These are phyloP conservation scores for Clonostachys chloroleuca DNA, from an alignment of 2,329 filamentous ascomycete species.

Conservation along the genomic window DNA sequence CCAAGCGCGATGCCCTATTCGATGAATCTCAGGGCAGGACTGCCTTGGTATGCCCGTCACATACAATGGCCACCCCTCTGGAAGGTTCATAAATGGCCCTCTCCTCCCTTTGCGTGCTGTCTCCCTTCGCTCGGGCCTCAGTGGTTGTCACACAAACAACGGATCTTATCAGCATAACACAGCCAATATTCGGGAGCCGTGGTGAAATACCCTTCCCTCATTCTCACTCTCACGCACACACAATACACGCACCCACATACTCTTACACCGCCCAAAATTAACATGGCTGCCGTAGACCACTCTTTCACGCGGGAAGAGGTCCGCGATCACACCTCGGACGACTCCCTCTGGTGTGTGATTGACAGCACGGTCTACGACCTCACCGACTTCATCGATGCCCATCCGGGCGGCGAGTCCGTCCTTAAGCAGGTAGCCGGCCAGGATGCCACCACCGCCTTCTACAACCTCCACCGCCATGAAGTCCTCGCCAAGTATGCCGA, in stretches of 20 bases:
- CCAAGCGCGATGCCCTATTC: too few relatives aligned
- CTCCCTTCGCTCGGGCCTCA: too few relatives aligned
- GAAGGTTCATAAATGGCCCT: too few relatives aligned
- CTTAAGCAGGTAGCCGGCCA: slow-evolving; percentile 75
- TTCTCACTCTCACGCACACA: background rate
- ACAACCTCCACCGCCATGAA: slow-evolving; percentile 89
- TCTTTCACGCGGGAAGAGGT: slow-evolving; percentile 62
- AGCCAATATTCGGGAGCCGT: background rate
- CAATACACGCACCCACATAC: background rate
- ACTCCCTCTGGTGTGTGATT: slow-evolving; percentile 79
- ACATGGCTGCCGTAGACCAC: slow-evolving; percentile 33
- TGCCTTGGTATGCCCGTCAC: too few relatives aligned
- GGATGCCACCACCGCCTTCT: slow-evolving; percentile 80
- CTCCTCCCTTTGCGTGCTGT: too few relatives aligned
- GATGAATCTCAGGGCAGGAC: too few relatives aligned
- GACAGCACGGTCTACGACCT: slow-evolving; percentile 86
- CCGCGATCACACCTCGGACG: slow-evolving; percentile 69
- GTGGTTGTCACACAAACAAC: too few relatives aligned
- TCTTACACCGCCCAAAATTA: background rate
- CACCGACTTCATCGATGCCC: slow-evolving; percentile 78
- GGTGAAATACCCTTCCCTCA: background rate
- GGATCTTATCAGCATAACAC: too few relatives aligned
- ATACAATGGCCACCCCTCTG: too few relatives aligned
- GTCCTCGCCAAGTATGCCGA: slow-evolving; percentile 76
- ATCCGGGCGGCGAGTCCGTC: slow-evolving; percentile 78